These are phyloP conservation scores for Dissophora ornata DNA, from an alignment of 192 early-diverging fungal species.

Conservation along the genomic window DNA sequence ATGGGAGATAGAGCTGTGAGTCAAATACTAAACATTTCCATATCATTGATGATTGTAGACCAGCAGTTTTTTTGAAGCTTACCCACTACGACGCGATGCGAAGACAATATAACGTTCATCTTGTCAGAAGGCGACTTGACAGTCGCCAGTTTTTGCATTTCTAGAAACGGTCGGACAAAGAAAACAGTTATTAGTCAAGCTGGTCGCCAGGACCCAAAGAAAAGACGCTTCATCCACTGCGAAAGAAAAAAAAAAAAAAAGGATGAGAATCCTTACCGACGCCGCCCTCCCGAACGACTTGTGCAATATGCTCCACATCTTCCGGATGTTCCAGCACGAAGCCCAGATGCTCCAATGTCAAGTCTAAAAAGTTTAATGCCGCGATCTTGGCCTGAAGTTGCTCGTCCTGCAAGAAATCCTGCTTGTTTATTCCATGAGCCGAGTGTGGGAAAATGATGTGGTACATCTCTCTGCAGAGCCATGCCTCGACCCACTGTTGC, in stretches of 20 bases:
- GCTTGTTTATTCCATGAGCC: conserved; percentile 38
- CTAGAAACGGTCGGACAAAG: neutral
- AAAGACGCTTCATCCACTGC: too few species aligned
- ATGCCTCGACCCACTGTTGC: conserved; percentile 58
- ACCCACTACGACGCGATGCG: conserved; percentile 59
- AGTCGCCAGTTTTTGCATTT: conserved; percentile 57
- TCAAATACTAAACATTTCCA: too few species aligned
- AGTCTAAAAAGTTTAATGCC: conserved; percentile 71
- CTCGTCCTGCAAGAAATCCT: conserved; percentile 71
- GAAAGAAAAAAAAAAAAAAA: neutral
- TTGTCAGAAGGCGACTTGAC: conserved; percentile 58
- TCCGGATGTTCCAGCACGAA: conserved; percentile 55
- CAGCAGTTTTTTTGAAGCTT: too few species aligned
- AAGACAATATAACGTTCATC: conserved; percentile 53
- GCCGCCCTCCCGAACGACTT: conserved; percentile 55
- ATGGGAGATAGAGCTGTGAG: too few species aligned
- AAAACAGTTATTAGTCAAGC: neutral
- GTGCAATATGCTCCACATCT: conserved; percentile 54
- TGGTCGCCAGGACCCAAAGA: neutral
- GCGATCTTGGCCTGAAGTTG: conserved; percentile 73
- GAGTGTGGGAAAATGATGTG: conserved; percentile 48
- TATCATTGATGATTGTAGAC: too few species aligned
- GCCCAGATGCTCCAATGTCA: conserved; percentile 70
- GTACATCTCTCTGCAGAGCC: conserved; percentile 60
- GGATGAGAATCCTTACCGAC: conserved; percentile 13